A percentile compares a stretch with the other conserved stretches of the same genome.
These are phyloP conservation scores for Capillidium heterosporum DNA, from an alignment of 371 early-diverging fungal genomes.

Conservation along the genomic window DNA sequence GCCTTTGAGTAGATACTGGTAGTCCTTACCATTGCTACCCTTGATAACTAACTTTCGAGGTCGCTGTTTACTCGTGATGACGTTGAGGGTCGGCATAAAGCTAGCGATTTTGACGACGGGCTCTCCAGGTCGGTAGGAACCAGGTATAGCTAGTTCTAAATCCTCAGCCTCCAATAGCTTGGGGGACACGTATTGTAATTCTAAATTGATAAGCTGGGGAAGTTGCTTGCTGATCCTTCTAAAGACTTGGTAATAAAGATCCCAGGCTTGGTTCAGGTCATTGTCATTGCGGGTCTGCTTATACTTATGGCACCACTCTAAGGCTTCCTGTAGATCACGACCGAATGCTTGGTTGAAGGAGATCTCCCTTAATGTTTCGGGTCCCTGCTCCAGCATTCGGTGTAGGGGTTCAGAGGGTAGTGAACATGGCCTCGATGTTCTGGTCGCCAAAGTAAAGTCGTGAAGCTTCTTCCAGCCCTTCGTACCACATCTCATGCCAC, in stretches of 20 bases:
- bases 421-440: conserved; percentile 84
- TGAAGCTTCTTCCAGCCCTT: conserved; percentile 88
- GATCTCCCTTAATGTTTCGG: conserved; percentile 85
- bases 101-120: conserved; percentile 71
- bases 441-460: conserved; percentile 70
- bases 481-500: conserved; percentile 97
- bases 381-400: conserved; percentile 73
- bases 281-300: conserved; percentile 53
- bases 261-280: conserved; percentile 89
- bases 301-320: conserved; percentile 75
- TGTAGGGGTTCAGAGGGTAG: conserved; percentile 75
- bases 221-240: conserved; percentile 65
- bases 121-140: conserved; percentile 74
- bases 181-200: conserved; percentile 83
- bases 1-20: conserved; percentile 87
- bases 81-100: conserved; percentile 66
- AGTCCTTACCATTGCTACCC: conserved; percentile 81
- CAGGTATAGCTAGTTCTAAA: conserved; percentile 84
- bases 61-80: conserved; percentile 86
- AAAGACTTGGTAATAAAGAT: conserved; percentile 82
- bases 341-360: conserved; percentile 90
- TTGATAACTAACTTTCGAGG: conserved; percentile 71
- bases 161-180: conserved; percentile 67
- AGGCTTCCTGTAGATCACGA: conserved; percentile 79
- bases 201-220: conserved; percentile 65